Percentiles rank a stretch among this genome's conserved stretches.
These are phyloP conservation scores for Comarum palustre DNA, from an alignment of 306 rosid species.

Conservation along the genomic window DNA sequence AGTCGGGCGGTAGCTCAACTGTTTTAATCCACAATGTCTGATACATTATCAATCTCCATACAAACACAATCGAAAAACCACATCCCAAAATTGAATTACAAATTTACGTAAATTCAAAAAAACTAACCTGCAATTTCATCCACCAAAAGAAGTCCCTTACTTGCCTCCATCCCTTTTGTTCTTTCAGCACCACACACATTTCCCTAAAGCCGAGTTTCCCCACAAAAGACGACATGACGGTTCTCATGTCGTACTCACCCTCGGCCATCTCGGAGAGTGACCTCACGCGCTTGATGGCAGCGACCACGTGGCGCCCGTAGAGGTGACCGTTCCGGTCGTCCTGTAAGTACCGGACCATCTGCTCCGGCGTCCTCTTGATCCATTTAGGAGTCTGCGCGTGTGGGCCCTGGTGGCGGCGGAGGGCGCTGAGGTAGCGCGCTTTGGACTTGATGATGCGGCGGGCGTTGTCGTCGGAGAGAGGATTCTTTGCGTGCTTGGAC, in stretches of 20 bases:
- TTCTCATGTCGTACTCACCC: slow-evolving; percentile 65
- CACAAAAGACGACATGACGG: slow-evolving; percentile 73
- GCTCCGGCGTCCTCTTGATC: slow-evolving; percentile 85
- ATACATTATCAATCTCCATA: slow-evolving; percentile 22
- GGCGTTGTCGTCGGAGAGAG: slow-evolving; percentile 86
- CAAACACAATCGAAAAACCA: neutral
- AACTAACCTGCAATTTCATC: slow-evolving; percentile 91
- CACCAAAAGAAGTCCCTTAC: slow-evolving; percentile 76
- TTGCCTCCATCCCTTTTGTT: slow-evolving; percentile 91
- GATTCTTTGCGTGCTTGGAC: slow-evolving; percentile 49
- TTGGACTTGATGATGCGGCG: slow-evolving; percentile 80
- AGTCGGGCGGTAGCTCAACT: slow-evolving; percentile 82
- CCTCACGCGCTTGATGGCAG: slow-evolving; percentile 73
- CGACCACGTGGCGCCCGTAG: slow-evolving; percentile 79
- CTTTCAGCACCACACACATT: slow-evolving; percentile 88
- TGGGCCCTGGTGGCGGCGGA: slow-evolving; percentile 82
- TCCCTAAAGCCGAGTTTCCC: slow-evolving; percentile 72
- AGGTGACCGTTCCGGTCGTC: slow-evolving; percentile 71
- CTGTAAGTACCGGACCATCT: slow-evolving; percentile 75
- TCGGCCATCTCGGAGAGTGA: slow-evolving; percentile 45
- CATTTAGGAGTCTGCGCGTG: slow-evolving; percentile 79
- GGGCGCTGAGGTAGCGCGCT: slow-evolving; percentile 55
- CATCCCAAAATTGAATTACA: neutral
- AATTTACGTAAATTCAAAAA: neutral
- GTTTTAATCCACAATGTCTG: slow-evolving; percentile 43